Base-by-base conservation (phyloP, 768 basidiomycete species). In the Coprinopsis cinerea region DNA sequence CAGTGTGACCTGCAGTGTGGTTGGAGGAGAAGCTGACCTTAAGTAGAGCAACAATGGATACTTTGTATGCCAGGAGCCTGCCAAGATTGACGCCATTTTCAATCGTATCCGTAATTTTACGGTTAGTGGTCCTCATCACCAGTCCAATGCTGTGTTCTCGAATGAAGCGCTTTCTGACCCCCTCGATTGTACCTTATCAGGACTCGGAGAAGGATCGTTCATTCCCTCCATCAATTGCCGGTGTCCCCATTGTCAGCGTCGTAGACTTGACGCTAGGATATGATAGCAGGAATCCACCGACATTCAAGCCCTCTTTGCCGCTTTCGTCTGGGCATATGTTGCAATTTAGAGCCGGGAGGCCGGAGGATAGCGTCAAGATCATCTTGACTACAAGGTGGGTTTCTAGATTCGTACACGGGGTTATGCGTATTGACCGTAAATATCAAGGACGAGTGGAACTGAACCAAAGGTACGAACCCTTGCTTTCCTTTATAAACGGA, bases 251-350 rank as follows among this genome's bases (percentile, higher is more conserved):
- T 37, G 77, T 73, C 0, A 74, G 79, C 43, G 71, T 93, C 13
- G 67, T 88, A 7, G 92, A 94, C 61, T 63, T 93, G 35, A 92
- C 91, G 1, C 67, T 68, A 18, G 88, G 85, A 17, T 90, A 85
- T 61, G 89, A 91, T 55, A 88, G 82, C 55, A 71, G 72, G 4
- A 86, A 89, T 57, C 73, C 83, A n/a, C 83, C 85, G 1, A 71
- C 71, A 2, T 81, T 73, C 59, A 66, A 74, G 55, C 83, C 88
- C 11, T 64, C 67, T 23, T 67, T 89, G 17, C 85, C 85, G 17
- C 63, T 88, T 27, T 88, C 89, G 17, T 83, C 82, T 0, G 83
- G 89, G 4, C 83, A 93, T 55, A 92, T 93, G 92, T 80, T 93
- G 35, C 84, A 87, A 55, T 85, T 94, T 62, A 69, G 81, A 46